Conservation (phyloP, 2,329 filamentous ascomycete species). For the Metarhizium sp. region DNA sequence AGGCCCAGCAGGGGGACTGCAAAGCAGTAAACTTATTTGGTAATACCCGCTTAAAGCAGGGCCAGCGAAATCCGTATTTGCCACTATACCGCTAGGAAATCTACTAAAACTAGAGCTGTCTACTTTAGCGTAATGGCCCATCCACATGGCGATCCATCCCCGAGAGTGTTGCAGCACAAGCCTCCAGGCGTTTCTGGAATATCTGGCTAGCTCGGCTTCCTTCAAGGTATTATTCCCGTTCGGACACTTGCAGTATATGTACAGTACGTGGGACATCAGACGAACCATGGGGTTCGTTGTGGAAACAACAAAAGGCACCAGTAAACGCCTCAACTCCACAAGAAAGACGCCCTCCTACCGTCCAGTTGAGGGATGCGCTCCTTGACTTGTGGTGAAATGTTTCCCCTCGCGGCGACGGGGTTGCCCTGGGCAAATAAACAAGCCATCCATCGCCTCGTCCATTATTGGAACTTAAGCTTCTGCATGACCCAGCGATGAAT, state of each 20-base stretch:
- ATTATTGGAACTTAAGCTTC: not conserved
- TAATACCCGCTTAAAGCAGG: not conserved
- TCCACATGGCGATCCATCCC: not conserved
- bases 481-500: not conserved
- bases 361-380: not conserved
- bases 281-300: not conserved
- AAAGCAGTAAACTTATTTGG: not conserved
- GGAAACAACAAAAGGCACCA: not conserved
- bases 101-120: not conserved
- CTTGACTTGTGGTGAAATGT: not conserved
- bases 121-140: not conserved
- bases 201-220: too few relatives aligned
- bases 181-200: not conserved
- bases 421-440: not conserved
- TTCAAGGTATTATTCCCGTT: too few relatives aligned
- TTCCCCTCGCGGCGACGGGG: not conserved
- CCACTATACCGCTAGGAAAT: not conserved
- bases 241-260: too few relatives aligned
- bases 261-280: not conserved
- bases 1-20: too few relatives aligned
- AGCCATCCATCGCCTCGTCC: not conserved
- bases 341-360: not conserved
- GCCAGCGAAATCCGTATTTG: too few relatives aligned
- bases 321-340: not conserved
- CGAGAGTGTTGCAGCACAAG: not conserved